Percentiles rank a stretch among this genome's conserved stretches.
Conservation (phyloP, 495 filamentous ascomycete genomes). For the Articulospora tetracladia region DNA sequence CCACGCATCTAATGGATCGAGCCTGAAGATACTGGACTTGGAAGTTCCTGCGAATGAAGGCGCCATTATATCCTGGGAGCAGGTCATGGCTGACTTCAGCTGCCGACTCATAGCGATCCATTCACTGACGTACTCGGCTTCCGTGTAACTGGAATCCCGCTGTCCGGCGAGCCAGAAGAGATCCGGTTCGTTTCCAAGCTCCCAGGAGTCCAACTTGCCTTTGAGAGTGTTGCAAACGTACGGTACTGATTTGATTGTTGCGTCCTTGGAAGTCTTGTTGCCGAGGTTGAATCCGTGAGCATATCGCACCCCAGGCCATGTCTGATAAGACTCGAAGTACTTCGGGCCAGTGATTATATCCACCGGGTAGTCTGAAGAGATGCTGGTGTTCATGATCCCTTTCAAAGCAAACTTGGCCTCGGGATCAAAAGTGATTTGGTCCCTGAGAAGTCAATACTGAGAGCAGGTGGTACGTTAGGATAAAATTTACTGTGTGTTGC, state of each 20-base stretch:
- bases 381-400: conserved; percentile 45
- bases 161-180: conserved; percentile 52
- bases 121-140: conserved; percentile 54
- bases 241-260: conserved; percentile 49
- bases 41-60: conserved; percentile 56
- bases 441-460: background rate
- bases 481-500: conserved; percentile 61
- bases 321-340: conserved; percentile 63
- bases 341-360: conserved; percentile 57
- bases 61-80: conserved; percentile 54
- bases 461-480: conserved; percentile 34
- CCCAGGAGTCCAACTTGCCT: conserved; percentile 50
- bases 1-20: conserved; percentile 50
- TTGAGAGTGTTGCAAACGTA: conserved; percentile 56
- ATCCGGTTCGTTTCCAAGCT: conserved; percentile 68
- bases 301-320: conserved; percentile 54
- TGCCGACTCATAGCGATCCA: conserved; percentile 53
- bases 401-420: conserved; percentile 47
- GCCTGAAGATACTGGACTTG: conserved; percentile 30
- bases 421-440: conserved; percentile 31
- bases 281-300: conserved; percentile 59
- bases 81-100: conserved; percentile 50
- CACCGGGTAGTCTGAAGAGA: conserved; percentile 57
- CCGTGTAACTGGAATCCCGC: conserved; percentile 51
- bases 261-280: conserved; percentile 44